A percentile compares a stretch with the other conserved stretches of the same genome.
phyloP scores from a whole-genome alignment of 2,329 filamentous ascomycete species.

The Teratosphaeria viscida region DNA sequence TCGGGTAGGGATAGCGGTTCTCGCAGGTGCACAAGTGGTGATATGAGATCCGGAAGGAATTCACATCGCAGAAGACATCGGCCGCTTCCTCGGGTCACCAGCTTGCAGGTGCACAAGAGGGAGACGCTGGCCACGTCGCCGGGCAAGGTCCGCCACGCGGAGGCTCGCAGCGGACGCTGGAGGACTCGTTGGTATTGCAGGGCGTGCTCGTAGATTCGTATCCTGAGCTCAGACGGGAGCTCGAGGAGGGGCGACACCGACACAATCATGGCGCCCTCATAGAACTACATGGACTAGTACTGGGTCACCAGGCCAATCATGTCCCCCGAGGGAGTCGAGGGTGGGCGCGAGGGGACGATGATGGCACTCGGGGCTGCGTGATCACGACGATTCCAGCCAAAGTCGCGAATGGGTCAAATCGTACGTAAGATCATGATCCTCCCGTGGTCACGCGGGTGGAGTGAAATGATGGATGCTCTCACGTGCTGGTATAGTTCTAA shows the following conservation, averaged over 20 bases:
- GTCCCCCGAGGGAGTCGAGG: neutral
- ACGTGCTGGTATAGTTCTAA: neutral
- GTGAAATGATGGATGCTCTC: neutral
- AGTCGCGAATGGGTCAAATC: too few species aligned
- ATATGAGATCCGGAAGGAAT: slow-evolving; percentile 4
- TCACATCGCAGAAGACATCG: neutral
- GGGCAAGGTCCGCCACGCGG: neutral
- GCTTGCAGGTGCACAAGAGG: slow-evolving; percentile 1
- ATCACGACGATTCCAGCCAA: neutral
- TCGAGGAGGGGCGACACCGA: neutral
- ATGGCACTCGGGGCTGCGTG: neutral
- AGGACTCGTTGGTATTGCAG: neutral
- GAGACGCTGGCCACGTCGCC: neutral
- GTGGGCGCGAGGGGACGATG: neutral
- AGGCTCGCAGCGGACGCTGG: neutral
- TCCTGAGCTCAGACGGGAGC: slow-evolving; percentile 4
- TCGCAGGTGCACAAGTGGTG: slow-evolving; percentile 5
- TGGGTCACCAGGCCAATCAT: neutral
- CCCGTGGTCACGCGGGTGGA: neutral
- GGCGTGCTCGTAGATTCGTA: slow-evolving; percentile 3
- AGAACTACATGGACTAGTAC: too few species aligned
- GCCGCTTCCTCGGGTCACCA: neutral
- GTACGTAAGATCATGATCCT: neutral
- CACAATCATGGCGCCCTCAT: neutral
- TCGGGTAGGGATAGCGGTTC: neutral